These are phyloP conservation scores for Stagonosporopsis chrysanthemi DNA, from an alignment of 2,329 filamentous ascomycete species.

Conservation along the genomic window DNA sequence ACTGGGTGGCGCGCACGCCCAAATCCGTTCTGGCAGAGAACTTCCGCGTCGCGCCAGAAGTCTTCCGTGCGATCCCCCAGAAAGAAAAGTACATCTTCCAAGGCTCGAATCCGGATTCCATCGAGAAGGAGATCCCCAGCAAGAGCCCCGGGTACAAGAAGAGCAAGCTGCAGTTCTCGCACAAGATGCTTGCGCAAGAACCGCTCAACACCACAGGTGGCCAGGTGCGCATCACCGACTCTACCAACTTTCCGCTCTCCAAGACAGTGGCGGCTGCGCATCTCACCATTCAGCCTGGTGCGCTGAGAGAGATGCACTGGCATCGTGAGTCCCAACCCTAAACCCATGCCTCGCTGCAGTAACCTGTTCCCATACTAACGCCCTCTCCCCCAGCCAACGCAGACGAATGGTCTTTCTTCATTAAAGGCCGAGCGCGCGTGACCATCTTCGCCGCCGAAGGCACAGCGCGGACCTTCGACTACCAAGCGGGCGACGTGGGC, in stretches of 20 bases:
- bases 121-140: slow-evolving; percentile 69
- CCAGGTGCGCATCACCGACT: slow-evolving; percentile 76
- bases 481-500: slow-evolving; percentile 75
- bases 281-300: slow-evolving; percentile 73
- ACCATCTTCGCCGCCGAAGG: slow-evolving; percentile 77
- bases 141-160: slow-evolving; percentile 67
- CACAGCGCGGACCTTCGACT: slow-evolving; percentile 77
- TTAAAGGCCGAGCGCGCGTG: slow-evolving; percentile 73
- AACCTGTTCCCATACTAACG: neutral
- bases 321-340: slow-evolving; percentile 57
- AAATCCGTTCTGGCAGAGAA: slow-evolving; percentile 77
- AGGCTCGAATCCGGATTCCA: slow-evolving; percentile 68
- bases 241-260: slow-evolving; percentile 77
- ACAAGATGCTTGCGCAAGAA: slow-evolving; percentile 74
- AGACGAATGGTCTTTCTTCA: slow-evolving; percentile 84
- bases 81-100: slow-evolving; percentile 80
- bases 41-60: slow-evolving; percentile 74
- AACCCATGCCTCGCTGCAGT: neutral
- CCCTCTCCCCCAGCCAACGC: slow-evolving; percentile 57
- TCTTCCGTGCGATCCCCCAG: slow-evolving; percentile 72
- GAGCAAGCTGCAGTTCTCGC: slow-evolving; percentile 73
- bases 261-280: slow-evolving; percentile 76
- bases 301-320: slow-evolving; percentile 83
- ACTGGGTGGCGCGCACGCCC: slow-evolving; percentile 77
- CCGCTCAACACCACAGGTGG: slow-evolving; percentile 73